Conservation (phyloP, 257 asterid genomes). For the Datura wrightii region DNA sequence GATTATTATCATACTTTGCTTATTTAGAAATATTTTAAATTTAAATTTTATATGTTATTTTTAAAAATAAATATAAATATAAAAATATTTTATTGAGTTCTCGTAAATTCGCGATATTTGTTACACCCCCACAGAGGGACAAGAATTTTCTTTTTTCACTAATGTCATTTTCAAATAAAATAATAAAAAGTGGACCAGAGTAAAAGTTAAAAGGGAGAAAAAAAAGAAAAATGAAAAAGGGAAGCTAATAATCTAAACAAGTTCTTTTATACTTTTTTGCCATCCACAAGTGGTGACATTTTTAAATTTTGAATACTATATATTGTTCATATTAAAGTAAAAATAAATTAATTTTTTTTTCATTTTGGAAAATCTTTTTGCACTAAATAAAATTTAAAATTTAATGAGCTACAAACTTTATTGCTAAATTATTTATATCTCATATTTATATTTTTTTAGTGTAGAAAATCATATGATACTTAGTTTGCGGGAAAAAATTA, state of each 20-base stretch:
- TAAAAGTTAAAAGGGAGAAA: neutral
- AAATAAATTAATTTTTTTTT: neutral
- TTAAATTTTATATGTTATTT: too few relatives aligned
- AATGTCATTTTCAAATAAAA: neutral
- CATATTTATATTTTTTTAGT: too few relatives aligned
- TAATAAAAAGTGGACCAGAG: neutral
- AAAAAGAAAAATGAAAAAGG: neutral
- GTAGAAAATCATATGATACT: too few relatives aligned
- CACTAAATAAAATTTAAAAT: too few relatives aligned
- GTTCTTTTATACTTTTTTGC: neutral
- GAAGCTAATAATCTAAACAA: neutral
- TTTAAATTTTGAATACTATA: neutral
- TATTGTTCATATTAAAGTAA: neutral
- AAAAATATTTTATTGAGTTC: too few relatives aligned
- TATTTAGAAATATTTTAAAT: too few relatives aligned
- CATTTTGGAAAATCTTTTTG: too few relatives aligned
- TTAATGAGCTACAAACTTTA: too few relatives aligned
- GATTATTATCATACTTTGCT: neutral
- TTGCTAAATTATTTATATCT: too few relatives aligned
- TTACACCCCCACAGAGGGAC: neutral
- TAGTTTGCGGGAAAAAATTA: too few relatives aligned
- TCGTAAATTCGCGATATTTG: neutral
- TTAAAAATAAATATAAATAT: too few relatives aligned
- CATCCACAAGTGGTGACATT: neutral
- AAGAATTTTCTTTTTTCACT: neutral